phyloP scores from a whole-genome alignment of 164 flowering plant species.

The Magnolia kwangsiensis region DNA sequence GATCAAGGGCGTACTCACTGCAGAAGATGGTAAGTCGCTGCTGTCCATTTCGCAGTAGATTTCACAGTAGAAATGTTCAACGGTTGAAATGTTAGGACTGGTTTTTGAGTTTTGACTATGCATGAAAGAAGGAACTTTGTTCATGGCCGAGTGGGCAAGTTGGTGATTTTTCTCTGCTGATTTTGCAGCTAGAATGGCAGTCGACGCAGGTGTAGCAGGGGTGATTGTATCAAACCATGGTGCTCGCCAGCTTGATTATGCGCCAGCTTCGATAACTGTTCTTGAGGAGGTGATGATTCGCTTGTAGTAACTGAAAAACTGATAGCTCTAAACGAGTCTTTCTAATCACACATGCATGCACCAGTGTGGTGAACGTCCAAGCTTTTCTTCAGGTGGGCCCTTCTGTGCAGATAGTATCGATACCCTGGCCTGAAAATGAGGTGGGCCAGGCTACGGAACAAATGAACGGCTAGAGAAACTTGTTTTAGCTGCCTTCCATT shows the following conservation, averaged over 20 bases:
- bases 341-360: too few relatives aligned
- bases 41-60: not conserved
- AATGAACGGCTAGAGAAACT: too few relatives aligned
- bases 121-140: too few relatives aligned
- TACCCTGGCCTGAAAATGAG: too few relatives aligned
- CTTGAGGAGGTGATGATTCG: slow-evolving; percentile 62
- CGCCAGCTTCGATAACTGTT: slow-evolving; percentile 65
- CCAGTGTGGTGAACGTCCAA: too few relatives aligned
- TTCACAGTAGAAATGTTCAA: slow-evolving; percentile 7
- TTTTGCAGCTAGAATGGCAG: slow-evolving; percentile 61
- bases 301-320: not conserved
- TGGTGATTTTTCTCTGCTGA: slow-evolving; percentile 1
- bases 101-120: not conserved
- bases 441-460: too few relatives aligned
- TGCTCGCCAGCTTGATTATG: slow-evolving; percentile 74
- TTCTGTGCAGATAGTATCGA: too few relatives aligned
- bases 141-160: slow-evolving; percentile 26
- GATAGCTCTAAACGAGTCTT: not conserved
- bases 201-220: slow-evolving; percentile 68
- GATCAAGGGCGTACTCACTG: slow-evolving; percentile 73
- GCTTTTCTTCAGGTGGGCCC: too few relatives aligned
- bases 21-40: slow-evolving; percentile 64
- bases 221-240: slow-evolving; percentile 85
- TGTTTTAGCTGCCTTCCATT: too few relatives aligned
- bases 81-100: slow-evolving; percentile 39